These are phyloP conservation scores for Przewalskia tangutica DNA, from an alignment of 257 asterid species.

Conservation along the genomic window DNA sequence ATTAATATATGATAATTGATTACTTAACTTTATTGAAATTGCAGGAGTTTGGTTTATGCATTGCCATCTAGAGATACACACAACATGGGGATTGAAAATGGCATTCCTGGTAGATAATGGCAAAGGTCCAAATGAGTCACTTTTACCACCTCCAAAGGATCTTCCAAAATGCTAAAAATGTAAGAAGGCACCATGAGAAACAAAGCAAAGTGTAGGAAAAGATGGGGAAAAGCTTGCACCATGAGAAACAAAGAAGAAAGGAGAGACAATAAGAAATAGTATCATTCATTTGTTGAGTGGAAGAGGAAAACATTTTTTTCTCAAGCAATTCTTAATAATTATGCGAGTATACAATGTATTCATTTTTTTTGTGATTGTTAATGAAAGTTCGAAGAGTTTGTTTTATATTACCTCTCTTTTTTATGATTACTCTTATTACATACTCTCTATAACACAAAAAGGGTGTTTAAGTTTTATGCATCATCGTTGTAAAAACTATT, in stretches of 20 bases:
- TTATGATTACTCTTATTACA: not conserved
- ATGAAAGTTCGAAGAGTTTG: not conserved
- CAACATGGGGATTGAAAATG: constrained; percentile 83
- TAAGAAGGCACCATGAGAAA: not conserved
- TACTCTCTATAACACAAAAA: not conserved
- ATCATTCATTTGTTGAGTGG: not conserved
- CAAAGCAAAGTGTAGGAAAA: not conserved
- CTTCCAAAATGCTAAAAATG: constrained; percentile 52
- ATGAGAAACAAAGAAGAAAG: not conserved
- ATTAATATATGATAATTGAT: no score
- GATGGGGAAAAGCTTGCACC: not conserved
- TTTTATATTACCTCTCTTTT: not conserved
- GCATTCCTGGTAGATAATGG: constrained; percentile 90
- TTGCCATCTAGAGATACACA: constrained; percentile 88
- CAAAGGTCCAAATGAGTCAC: constrained; percentile 45
- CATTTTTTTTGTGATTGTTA: not conserved
- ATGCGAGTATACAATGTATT: not conserved
- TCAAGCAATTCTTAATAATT: not conserved
- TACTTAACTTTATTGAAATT: not conserved
- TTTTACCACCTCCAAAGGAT: constrained; percentile 77
- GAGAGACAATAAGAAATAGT: not conserved
- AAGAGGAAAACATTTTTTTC: not conserved
- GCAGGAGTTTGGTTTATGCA: constrained; percentile 88
- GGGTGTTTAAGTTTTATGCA: not conserved
- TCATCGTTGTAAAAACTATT: not conserved